Evolutionary conservation across 768 basidiomycete species (phyloP), one percentile per base, ranked within the genome.

Genomic region (Serendipita indica): DNA sequence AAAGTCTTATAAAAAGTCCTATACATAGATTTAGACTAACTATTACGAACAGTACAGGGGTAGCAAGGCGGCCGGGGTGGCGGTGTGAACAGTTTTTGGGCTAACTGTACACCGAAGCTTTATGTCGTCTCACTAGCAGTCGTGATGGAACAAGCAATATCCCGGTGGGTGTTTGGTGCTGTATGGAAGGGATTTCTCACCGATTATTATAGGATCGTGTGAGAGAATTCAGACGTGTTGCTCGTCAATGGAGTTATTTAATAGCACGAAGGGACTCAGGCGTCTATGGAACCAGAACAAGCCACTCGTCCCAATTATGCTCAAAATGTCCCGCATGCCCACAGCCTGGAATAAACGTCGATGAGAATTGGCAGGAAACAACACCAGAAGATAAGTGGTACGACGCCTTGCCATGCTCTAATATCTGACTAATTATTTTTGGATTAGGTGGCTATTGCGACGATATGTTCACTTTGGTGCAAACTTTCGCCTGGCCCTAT

Each of bases 261-360:
- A 3, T 27, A 7, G n/a, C 49, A 7, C 49, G 20, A 16, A 54
- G 30, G 22, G 14, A 54, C 10, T 25, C 49, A 27, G 22, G 20
- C 3, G 20, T 7, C 30, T 18, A 27, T 54, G 22, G 7, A 30
- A n/a, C n/a, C n/a, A n/a, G n/a, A n/a, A n/a, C n/a, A n/a, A n/a
- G n/a, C n/a, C n/a, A n/a, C n/a, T n/a, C n/a, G n/a, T n/a, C n/a
- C n/a, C n/a, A n/a, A n/a, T n/a, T n/a, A n/a, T n/a, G 22, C n/a
- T n/a, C n/a, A n/a, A n/a, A n/a, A n/a, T 54, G 49, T 30, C 49
- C 49, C 20, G 49, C 49, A 32, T 54, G 49, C 30, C 49, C 49
- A 3, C 10, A 27, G 7, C 49, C 49, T 7, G 10, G 14, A 10
- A 32, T 54, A n/a, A 54, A 54, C 22, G 30, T 54, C 22, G 20